These are phyloP conservation scores for Litsea cubeba DNA, from an alignment of 164 flowering plant genomes.

Conservation along the genomic window DNA sequence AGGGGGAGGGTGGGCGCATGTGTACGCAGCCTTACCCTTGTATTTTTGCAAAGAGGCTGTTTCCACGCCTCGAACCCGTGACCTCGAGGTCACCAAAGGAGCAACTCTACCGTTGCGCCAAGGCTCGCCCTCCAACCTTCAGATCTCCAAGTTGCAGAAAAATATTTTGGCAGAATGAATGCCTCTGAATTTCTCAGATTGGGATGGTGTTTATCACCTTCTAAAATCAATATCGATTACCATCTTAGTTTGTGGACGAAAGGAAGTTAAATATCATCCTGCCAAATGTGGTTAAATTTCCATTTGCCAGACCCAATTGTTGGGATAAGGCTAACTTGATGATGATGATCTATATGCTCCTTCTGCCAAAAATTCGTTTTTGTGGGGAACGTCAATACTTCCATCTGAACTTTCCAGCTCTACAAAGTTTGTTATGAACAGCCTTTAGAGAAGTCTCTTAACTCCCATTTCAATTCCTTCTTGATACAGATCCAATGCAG, in stretches of 20 bases:
- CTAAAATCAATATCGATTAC: background rate
- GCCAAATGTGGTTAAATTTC: background rate
- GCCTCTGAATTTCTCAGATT: background rate
- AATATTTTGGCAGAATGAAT: background rate
- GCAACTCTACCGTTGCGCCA: no score
- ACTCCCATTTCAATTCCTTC: background rate
- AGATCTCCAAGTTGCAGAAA: no score
- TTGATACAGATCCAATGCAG: constrained; percentile 61
- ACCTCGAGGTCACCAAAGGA: no score
- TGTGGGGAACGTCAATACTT: background rate
- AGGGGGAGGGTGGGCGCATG: no score
- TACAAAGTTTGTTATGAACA: background rate
- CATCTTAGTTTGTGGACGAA: background rate
- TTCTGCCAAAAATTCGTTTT: background rate
- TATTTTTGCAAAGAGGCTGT: no score
- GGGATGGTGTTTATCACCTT: background rate
- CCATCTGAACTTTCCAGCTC: background rate
- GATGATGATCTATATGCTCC: background rate
- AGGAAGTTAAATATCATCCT: no score
- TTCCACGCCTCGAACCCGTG: no score
- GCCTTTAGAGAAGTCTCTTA: background rate
- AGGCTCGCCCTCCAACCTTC: no score
- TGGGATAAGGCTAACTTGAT: no score
- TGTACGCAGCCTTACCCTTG: no score
- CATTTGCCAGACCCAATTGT: background rate